Evolutionary conservation across 208 protist species (phyloP).

Genomic region (Angomonas ambiguus): DNA sequence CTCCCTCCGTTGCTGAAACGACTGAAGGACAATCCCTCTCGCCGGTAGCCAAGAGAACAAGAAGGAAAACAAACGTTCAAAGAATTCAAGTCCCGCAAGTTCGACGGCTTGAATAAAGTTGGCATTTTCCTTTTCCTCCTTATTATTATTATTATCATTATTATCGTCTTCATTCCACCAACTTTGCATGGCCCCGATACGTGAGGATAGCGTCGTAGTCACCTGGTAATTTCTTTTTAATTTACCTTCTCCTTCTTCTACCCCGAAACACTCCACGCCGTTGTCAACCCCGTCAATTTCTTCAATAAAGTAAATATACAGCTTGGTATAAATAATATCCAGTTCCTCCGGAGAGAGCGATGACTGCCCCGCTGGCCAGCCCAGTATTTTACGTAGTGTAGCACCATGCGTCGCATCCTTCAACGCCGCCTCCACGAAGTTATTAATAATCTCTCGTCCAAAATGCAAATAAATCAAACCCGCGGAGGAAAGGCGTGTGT

Average conservation of each 20-base stretch:
- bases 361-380: slow-evolving; percentile 25
- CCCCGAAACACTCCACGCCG: slow-evolving; percentile 79
- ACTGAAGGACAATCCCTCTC: slow-evolving; percentile 69
- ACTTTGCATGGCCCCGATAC: slow-evolving; percentile 81
- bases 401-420: slow-evolving; percentile 23
- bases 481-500: slow-evolving; percentile 88
- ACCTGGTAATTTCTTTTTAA: slow-evolving; percentile 75
- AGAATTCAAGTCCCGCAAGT: slow-evolving; percentile 84
- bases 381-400: slow-evolving; percentile 39
- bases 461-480: slow-evolving; percentile 95
- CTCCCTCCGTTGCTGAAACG: slow-evolving; percentile 47
- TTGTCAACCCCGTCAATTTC: slow-evolving; percentile 95
- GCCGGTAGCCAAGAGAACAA: slow-evolving; percentile 91
- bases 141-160: not conserved
- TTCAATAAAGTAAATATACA: slow-evolving; percentile 91
- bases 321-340: slow-evolving; percentile 65
- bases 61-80: slow-evolving; percentile 74
- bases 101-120: slow-evolving; percentile 87
- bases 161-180: slow-evolving; percentile 85
- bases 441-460: slow-evolving; percentile 88
- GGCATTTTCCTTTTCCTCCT: slow-evolving; percentile 30
- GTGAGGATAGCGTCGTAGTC: slow-evolving; percentile 62
- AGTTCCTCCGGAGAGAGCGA: slow-evolving; percentile 43
- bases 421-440: slow-evolving; percentile 45
- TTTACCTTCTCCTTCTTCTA: slow-evolving; percentile 4